Conservation (phyloP, 2,329 filamentous ascomycete genomes). For the Neofusicoccum umdonicola region DNA sequence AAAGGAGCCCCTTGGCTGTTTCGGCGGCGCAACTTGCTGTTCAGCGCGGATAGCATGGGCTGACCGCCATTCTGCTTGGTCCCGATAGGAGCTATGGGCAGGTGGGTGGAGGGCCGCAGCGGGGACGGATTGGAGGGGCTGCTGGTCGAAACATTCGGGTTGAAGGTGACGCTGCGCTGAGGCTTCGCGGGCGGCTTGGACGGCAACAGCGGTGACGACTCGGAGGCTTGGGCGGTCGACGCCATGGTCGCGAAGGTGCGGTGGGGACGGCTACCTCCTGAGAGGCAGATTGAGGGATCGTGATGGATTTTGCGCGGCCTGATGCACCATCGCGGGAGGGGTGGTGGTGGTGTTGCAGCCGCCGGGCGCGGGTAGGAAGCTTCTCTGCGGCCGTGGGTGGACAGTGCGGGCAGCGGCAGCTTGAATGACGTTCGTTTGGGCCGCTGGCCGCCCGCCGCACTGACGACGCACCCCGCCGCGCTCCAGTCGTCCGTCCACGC, state of each 20-base stretch:
- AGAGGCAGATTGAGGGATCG: background rate
- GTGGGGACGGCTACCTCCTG: background rate
- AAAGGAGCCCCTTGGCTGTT: slow-evolving; percentile 74
- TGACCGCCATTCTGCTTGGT: slow-evolving; percentile 27
- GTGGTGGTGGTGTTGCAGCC: background rate
- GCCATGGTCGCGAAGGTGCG: background rate
- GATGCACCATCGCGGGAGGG: slow-evolving; percentile 6
- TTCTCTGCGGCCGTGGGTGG: slow-evolving; percentile 10
- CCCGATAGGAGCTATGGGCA: slow-evolving; percentile 31
- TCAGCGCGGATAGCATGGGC: slow-evolving; percentile 67
- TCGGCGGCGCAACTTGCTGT: slow-evolving; percentile 80
- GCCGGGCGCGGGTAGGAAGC: slow-evolving; percentile 3
- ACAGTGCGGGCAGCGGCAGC: slow-evolving; percentile 4
- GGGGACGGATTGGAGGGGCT: slow-evolving; percentile 37
- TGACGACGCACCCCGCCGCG: background rate
- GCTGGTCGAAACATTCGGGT: slow-evolving; percentile 55
- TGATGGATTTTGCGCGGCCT: background rate
- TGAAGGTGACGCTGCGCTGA: slow-evolving; percentile 72
- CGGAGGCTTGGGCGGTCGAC: slow-evolving; percentile 19
- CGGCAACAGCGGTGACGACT: slow-evolving; percentile 38
- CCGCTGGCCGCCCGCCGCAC: background rate
- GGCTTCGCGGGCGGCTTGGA: slow-evolving; percentile 38
- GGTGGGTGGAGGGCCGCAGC: slow-evolving; percentile 31
- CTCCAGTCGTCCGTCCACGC: background rate
- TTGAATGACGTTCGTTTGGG: slow-evolving; percentile 4